Percentiles rank a stretch among this genome's conserved stretches.
Evolutionary conservation across 352 stramenopile species (phyloP).

Genomic region (Nothophytophthora sp.): DNA sequence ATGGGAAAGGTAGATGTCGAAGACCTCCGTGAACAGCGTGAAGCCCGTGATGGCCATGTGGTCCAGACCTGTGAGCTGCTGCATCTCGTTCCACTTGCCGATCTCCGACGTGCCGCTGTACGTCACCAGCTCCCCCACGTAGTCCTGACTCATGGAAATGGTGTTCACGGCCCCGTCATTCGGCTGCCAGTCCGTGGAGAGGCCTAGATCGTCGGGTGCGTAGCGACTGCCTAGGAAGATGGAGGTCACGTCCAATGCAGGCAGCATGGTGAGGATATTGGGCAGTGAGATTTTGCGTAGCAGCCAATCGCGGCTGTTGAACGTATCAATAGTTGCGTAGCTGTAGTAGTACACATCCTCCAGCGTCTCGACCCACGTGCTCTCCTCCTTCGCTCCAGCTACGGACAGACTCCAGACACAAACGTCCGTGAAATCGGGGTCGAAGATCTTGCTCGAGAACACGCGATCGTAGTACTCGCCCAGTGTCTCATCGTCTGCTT

Average conservation of each 20-base stretch:
- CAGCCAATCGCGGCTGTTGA: slow-evolving; percentile 9
- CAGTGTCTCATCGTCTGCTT: slow-evolving; percentile 25
- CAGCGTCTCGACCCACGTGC: slow-evolving; percentile 35
- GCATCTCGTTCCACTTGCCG: slow-evolving; percentile 41
- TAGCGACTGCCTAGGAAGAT: slow-evolving; percentile 30
- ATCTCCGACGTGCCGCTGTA: slow-evolving; percentile 25
- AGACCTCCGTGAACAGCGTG: slow-evolving; percentile 31
- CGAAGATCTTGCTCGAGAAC: slow-evolving; percentile 31
- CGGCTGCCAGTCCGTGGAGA: slow-evolving; percentile 27
- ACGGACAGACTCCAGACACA: slow-evolving; percentile 29
- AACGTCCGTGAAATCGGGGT: slow-evolving; percentile 30
- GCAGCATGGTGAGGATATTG: slow-evolving; percentile 24
- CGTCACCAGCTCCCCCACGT: slow-evolving; percentile 16
- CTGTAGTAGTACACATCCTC: slow-evolving; percentile 37
- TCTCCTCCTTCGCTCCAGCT: slow-evolving; percentile 31
- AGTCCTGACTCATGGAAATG: slow-evolving; percentile 36
- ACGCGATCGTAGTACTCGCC: slow-evolving; percentile 41
- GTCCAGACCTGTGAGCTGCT: slow-evolving; percentile 30
- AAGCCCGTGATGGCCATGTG: slow-evolving; percentile 39
- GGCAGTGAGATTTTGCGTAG: slow-evolving; percentile 27
- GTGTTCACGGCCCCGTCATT: slow-evolving; percentile 44
- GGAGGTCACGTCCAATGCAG: slow-evolving; percentile 10
- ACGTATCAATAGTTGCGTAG: slow-evolving; percentile 30
- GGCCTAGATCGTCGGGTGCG: slow-evolving; percentile 18
- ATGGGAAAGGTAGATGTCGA: slow-evolving; percentile 33